Evolutionary conservation across 2,329 filamentous ascomycete species (phyloP), one percentile per base, ranked within the genome.

Genomic region (Colletotrichum incanum): DNA sequence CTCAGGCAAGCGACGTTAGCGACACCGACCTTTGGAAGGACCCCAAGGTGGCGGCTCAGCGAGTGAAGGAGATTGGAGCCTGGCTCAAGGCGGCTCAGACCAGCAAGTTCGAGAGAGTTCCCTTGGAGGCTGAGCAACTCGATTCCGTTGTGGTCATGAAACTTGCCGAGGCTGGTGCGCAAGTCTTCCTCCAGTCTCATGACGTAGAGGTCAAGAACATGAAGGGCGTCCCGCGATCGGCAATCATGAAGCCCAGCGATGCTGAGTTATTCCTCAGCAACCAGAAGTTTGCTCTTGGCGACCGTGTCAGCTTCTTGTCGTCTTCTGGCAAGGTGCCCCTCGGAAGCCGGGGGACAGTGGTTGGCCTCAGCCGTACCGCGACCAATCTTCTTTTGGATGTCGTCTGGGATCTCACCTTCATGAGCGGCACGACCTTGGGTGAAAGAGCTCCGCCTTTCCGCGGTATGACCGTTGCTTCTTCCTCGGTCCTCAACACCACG

Each of bases 311-410:
- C 50, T 99, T 98, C 80, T 94, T 95, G 11, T 93, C 95, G 77
- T 94, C 96, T 76, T 94, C 95, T 67, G 96, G 96, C 75, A 96
- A 98, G 79, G 96, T 99, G 1, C 96, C 96, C 1, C 97, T 99
- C 77, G 95, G 93, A 45, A 93, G 93, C 65, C 91, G 93, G 65
- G 96, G 97, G 77, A 98, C 96, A 1, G 94, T 99, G n/a, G 93
- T 97, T 68, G 96, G 96, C 45, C 93, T 98, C 79, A 98, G 95
- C 73, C 93, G 94, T 67, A 98, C 95, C 39, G 89, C 95, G 26
- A 93, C 94, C 67, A 93, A 92, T 34, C 90, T 94, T 58, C 88
- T 98, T 70, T 87, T 99, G 47, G 96, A 99, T 80, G 90, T 98
- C 69, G 92, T 99, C 9, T 99, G 98, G 83, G 97, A 99, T 80